Conservation (phyloP, 75 land plant genomes). For the Chamaecyparis obtusa region DNA sequence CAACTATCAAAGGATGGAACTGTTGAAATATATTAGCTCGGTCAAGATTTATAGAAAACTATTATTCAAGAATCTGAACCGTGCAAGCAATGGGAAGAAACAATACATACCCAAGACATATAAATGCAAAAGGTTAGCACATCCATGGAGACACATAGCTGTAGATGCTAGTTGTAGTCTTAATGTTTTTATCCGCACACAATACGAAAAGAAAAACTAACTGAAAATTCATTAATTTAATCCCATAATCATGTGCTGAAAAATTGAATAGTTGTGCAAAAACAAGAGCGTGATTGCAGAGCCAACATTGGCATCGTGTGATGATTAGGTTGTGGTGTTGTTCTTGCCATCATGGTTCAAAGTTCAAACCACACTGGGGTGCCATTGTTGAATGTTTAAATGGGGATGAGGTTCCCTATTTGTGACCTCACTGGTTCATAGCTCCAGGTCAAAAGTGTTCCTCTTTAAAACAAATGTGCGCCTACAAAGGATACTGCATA, state of each 20-base stretch:
- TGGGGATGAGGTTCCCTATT: too few relatives aligned
- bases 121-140: background rate
- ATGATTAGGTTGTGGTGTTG: too few relatives aligned
- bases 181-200: background rate
- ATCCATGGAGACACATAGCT: background rate
- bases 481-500: background rate
- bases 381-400: too few relatives aligned
- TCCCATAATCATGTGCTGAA: background rate
- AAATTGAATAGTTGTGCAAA: background rate
- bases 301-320: too few relatives aligned
- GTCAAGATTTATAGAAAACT: background rate
- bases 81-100: background rate
- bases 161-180: background rate
- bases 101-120: background rate
- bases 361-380: too few relatives aligned
- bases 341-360: too few relatives aligned
- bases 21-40: too few relatives aligned
- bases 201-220: background rate
- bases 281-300: too few relatives aligned
- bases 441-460: too few relatives aligned
- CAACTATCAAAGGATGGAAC: background rate
- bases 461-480: background rate
- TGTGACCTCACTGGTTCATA: too few relatives aligned
- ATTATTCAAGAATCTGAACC: background rate
- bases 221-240: background rate